Evolutionary conservation across 1,284 basidiomycete genomes (phyloP).

Genomic region (Ceratobasidium sp.): DNA sequence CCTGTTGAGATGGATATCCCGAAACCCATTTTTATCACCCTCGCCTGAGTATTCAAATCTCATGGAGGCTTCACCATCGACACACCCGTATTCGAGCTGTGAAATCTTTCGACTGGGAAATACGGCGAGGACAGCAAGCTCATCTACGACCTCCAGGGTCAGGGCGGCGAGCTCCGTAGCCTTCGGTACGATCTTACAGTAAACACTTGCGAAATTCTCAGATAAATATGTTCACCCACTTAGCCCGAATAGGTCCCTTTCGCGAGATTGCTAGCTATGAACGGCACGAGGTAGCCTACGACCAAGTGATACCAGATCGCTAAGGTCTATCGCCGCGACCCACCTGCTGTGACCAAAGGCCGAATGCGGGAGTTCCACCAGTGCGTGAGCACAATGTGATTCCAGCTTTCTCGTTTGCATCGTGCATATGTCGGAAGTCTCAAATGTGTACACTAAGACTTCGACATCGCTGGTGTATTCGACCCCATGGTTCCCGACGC

Average conservation of each 20-base stretch:
- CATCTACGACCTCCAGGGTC: constrained; percentile 98
- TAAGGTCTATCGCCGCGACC: constrained; percentile 97
- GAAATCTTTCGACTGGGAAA: constrained; percentile 95
- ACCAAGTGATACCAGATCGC: constrained; percentile 97
- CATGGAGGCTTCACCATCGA: constrained; percentile 96
- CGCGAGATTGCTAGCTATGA: constrained; percentile 96
- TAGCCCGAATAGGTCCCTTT: constrained; percentile 75
- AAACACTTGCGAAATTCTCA: too few species aligned
- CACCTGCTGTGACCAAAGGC: constrained; percentile 97
- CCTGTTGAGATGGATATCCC: constrained; percentile 95
- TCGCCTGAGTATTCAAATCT: constrained; percentile 89
- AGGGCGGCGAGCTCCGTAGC: constrained; percentile 96
- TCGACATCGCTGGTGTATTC: constrained; percentile 95
- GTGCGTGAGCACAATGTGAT: constrained; percentile 73
- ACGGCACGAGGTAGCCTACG: constrained; percentile 77
- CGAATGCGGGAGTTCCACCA: constrained; percentile 99
- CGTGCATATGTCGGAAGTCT: neutral
- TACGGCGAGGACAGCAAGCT: constrained; percentile 98
- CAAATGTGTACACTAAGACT: constrained; percentile 70
- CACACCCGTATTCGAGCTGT: constrained; percentile 98
- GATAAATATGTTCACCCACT: constrained; percentile 14
- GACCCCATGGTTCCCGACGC: constrained; percentile 98
- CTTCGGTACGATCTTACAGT: constrained; percentile 96
- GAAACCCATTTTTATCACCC: constrained; percentile 89
- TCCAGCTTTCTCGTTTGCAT: neutral